Conservation (phyloP, 164 flowering plant genomes). For the Sextonia rubra region DNA sequence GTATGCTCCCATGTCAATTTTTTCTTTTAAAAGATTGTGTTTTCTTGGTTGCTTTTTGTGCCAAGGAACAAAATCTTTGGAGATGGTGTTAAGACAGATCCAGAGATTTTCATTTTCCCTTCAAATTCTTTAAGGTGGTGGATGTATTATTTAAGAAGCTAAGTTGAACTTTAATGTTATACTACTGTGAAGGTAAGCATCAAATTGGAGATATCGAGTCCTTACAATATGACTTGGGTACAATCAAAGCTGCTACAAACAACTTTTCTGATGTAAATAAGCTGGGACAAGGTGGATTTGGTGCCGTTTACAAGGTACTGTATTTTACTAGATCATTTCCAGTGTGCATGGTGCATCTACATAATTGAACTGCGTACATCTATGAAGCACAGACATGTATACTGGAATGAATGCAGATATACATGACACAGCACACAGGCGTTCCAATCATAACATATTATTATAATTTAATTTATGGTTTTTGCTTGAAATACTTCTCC, state of each 20-base stretch:
- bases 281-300: conserved; percentile 36
- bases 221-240: conserved; percentile 17
- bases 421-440: background rate
- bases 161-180: background rate
- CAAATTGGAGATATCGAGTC: conserved; percentile 17
- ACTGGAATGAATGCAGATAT: background rate
- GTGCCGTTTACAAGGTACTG: conserved; percentile 29
- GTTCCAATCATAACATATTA: too few species aligned
- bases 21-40: background rate
- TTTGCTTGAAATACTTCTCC: too few species aligned
- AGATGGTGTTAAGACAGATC: background rate
- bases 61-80: background rate
- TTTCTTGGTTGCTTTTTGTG: background rate
- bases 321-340: background rate
- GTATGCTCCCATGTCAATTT: background rate
- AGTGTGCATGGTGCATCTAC: background rate
- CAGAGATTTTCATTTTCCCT: background rate
- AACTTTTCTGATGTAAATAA: conserved; percentile 26
- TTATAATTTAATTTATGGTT: too few species aligned
- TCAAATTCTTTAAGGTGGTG: background rate
- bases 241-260: conserved; percentile 25
- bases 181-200: background rate
- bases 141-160: background rate
- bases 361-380: background rate
- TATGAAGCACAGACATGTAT: background rate